Conservation (phyloP, 352 stramenopile species). For the Pythium grandisporangium region DNA sequence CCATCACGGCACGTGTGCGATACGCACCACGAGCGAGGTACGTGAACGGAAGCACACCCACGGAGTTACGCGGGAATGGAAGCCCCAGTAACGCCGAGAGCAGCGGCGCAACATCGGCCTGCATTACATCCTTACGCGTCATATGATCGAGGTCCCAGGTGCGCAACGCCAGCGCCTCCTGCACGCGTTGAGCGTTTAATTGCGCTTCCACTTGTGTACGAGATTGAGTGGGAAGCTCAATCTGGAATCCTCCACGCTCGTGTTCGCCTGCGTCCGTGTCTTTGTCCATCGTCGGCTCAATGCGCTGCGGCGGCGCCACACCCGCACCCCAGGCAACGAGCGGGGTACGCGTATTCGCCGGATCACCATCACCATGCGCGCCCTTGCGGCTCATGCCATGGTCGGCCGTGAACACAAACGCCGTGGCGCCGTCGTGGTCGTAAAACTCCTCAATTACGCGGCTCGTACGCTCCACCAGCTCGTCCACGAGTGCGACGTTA, state of each 20-base stretch:
- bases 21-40: slow-evolving; percentile 56
- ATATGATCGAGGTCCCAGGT: slow-evolving; percentile 46
- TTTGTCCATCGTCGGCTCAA: not conserved
- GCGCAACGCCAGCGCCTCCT: slow-evolving; percentile 26
- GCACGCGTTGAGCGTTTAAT: slow-evolving; percentile 32
- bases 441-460: slow-evolving; percentile 60
- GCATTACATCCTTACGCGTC: slow-evolving; percentile 72
- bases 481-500: slow-evolving; percentile 79
- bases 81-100: slow-evolving; percentile 61
- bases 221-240: slow-evolving; percentile 69
- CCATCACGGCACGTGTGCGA: slow-evolving; percentile 50
- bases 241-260: no score
- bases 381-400: slow-evolving; percentile 82
- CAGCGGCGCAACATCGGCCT: slow-evolving; percentile 74
- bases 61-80: slow-evolving; percentile 77
- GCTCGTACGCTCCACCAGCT: slow-evolving; percentile 53
- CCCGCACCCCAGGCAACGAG: slow-evolving; percentile 72
- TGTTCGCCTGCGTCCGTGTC: not conserved
- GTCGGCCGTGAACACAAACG: slow-evolving; percentile 80
- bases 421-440: slow-evolving; percentile 48
- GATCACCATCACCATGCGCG: slow-evolving; percentile 73
- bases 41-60: slow-evolving; percentile 66
- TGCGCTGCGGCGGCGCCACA: slow-evolving; percentile 22
- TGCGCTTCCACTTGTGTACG: slow-evolving; percentile 45
- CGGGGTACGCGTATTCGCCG: slow-evolving; percentile 71